A percentile compares a stretch with the other conserved stretches of the same genome.
phyloP scores from a whole-genome alignment of 2,329 filamentous ascomycete genomes.

The Verticillium albo-atrum region DNA sequence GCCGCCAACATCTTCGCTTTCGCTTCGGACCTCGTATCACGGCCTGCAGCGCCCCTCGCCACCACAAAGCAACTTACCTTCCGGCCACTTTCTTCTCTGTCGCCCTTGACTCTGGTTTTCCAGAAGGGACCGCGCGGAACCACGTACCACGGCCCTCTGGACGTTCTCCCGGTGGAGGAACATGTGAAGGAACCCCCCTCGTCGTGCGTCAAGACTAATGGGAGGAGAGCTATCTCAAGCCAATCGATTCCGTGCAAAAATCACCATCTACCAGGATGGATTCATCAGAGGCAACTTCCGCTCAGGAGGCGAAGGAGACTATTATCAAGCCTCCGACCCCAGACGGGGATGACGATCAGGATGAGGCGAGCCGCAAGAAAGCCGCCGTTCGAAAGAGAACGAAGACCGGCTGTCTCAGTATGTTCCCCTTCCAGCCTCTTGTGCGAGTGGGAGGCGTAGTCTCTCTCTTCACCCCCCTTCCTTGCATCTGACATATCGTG shows the following conservation, averaged over 20 bases:
- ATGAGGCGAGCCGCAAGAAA: slow-evolving; percentile 42
- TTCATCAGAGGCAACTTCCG: slow-evolving; percentile 15
- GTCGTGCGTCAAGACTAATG: neutral
- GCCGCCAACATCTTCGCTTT: neutral
- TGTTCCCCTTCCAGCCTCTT: slow-evolving; percentile 25
- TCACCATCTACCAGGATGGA: slow-evolving; percentile 21
- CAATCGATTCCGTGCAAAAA: slow-evolving; percentile 5
- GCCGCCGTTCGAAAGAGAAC: slow-evolving; percentile 62
- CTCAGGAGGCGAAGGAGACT: slow-evolving; percentile 15
- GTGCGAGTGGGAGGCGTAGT: neutral
- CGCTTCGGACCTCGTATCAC: neutral
- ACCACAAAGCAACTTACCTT: too few species aligned
- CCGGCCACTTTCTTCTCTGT: neutral
- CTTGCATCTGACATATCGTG: slow-evolving; percentile 4
- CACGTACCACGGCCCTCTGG: neutral
- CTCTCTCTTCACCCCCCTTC: neutral
- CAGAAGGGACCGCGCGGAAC: neutral
- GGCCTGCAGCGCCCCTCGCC: neutral
- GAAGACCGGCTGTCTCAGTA: slow-evolving; percentile 90
- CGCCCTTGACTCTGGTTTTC: too few species aligned
- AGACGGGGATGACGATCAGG: slow-evolving; percentile 26
- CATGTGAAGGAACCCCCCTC: neutral
- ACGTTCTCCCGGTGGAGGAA: neutral
- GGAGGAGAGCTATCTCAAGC: neutral
- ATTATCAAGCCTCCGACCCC: slow-evolving; percentile 26